A percentile compares a stretch with the other conserved stretches of the same genome.
Conservation (phyloP, 257 asterid genomes). For the Linaria vulgaris region DNA sequence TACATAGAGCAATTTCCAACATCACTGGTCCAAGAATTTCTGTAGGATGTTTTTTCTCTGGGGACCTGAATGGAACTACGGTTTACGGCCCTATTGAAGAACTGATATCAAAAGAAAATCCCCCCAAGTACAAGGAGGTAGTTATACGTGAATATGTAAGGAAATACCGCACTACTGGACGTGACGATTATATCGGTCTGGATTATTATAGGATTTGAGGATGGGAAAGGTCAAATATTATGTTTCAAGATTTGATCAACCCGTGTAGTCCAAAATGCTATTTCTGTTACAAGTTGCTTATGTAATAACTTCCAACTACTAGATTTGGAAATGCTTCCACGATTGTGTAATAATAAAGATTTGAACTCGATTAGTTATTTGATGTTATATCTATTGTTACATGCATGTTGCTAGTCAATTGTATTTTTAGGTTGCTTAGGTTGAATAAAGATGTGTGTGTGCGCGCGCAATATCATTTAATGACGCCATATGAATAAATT, state of each 20-base stretch:
- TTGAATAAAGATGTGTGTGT: background rate
- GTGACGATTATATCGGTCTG: slow-evolving; percentile 37
- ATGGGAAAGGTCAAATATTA: background rate
- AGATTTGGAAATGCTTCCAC: too few relatives aligned
- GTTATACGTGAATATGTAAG: slow-evolving; percentile 34
- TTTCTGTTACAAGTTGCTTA: background rate
- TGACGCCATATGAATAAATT: too few relatives aligned
- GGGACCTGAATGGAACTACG: slow-evolving; percentile 19
- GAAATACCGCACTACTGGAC: slow-evolving; percentile 27
- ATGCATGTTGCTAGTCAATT: too few relatives aligned
- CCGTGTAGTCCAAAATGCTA: background rate
- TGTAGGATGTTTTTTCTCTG: slow-evolving; percentile 42
- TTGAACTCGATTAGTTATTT: too few relatives aligned
- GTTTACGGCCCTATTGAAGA: slow-evolving; percentile 50
- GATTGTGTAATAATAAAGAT: background rate
- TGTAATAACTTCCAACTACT: too few relatives aligned
- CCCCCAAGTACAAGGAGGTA: slow-evolving; percentile 37
- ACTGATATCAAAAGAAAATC: slow-evolving; percentile 44
- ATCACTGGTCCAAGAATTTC: slow-evolving; percentile 48
- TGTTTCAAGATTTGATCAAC: background rate
- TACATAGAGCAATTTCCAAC: slow-evolving; percentile 44
- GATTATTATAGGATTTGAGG: slow-evolving; percentile 36
- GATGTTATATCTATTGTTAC: too few relatives aligned
- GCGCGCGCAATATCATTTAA: background rate
- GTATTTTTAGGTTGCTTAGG: too few relatives aligned